A percentile compares a stretch with the other conserved stretches of the same genome.
Evolutionary conservation across 108 stramenopile genomes (phyloP).

Genomic region (Conticribra guillardii): DNA sequence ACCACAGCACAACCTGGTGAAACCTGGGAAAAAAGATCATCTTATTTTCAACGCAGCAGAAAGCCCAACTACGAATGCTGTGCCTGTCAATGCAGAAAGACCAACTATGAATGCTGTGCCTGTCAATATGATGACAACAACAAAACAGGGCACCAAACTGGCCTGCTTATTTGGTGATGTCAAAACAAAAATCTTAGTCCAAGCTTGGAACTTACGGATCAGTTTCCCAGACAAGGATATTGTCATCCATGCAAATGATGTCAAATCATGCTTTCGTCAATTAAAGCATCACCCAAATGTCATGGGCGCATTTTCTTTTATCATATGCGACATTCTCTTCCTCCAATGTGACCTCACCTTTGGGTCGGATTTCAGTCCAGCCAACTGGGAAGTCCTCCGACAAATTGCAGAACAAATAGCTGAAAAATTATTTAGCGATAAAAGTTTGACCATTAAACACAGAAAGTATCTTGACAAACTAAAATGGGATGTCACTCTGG

Average conservation of each 20-base stretch:
- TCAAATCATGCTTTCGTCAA: background rate
- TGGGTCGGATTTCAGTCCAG: background rate
- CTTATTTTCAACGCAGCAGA: background rate
- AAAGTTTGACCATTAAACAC: background rate
- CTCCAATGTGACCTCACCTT: background rate
- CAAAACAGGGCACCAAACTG: background rate
- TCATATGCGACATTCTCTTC: background rate
- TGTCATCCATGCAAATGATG: background rate
- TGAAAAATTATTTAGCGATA: background rate
- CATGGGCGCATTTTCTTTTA: background rate
- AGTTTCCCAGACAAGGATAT: background rate
- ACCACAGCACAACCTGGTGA: constrained; percentile 10
- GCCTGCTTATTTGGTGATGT: background rate
- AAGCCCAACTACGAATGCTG: background rate
- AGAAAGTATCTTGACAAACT: background rate
- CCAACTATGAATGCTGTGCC: background rate
- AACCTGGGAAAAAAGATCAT: constrained; percentile 1
- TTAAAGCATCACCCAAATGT: background rate
- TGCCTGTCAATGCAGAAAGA: background rate
- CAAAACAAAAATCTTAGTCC: background rate
- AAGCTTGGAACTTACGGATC: background rate
- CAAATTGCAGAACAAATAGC: background rate
- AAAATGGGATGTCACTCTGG: background rate
- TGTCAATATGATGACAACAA: background rate
- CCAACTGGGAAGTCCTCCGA: background rate